phyloP scores from a whole-genome alignment of 345 rosid genomes.

The Brassica cretica region DNA sequence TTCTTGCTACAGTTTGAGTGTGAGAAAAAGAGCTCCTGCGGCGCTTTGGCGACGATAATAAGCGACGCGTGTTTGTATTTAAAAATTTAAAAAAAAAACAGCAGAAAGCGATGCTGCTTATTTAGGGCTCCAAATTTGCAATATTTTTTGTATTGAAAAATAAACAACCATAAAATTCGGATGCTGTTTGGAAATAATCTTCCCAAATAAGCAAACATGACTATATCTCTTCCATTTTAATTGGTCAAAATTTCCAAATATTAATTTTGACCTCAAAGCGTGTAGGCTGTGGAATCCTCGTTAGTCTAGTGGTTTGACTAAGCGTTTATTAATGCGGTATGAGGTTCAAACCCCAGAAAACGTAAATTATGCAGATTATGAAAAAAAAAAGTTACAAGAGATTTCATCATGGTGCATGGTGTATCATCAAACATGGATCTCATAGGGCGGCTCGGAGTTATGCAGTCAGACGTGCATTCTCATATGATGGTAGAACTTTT shows the following conservation, averaged over 20 bases:
- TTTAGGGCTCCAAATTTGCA: neutral
- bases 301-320: too few species aligned
- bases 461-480: too few species aligned
- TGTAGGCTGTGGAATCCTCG: neutral
- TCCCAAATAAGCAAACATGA: neutral
- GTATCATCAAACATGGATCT: too few species aligned
- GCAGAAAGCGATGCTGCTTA: neutral
- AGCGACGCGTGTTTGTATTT: neutral
- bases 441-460: too few species aligned
- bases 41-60: neutral
- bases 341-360: too few species aligned
- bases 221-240: neutral
- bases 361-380: too few species aligned
- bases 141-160: neutral
- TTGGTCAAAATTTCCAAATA: neutral
- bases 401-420: too few species aligned
- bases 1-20: neutral
- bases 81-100: neutral
- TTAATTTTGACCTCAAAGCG: neutral
- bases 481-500: too few species aligned
- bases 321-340: too few species aligned
- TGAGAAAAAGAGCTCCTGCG: neutral
- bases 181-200: slow-evolving; percentile 1
- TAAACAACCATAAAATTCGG: neutral
- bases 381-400: too few species aligned